phyloP scores from a whole-genome alignment of 2,329 filamentous ascomycete genomes.

The Penicillium fuscoglaucum region DNA sequence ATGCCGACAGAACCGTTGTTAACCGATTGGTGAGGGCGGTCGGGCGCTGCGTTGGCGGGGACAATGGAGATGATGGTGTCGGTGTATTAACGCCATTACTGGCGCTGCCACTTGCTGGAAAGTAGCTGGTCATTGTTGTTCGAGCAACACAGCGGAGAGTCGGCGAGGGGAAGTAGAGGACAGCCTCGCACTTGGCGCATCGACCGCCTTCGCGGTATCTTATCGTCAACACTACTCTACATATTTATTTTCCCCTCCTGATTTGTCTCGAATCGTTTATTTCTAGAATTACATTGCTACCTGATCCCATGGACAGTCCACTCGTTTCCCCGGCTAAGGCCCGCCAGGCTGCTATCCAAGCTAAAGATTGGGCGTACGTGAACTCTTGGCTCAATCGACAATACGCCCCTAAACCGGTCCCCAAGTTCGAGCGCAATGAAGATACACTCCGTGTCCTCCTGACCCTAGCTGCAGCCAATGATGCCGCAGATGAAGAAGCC shows the following conservation, averaged over 20 bases:
- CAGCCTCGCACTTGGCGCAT: slow-evolving; percentile 15
- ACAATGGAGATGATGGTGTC: slow-evolving; percentile 32
- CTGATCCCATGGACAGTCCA: slow-evolving; percentile 38
- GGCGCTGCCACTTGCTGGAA: slow-evolving; percentile 27
- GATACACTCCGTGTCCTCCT: slow-evolving; percentile 77
- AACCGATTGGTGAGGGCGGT: slow-evolving; percentile 79
- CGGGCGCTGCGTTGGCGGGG: slow-evolving; percentile 36
- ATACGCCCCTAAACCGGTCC: slow-evolving; percentile 63
- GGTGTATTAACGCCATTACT: slow-evolving; percentile 29
- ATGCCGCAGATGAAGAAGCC: slow-evolving; percentile 58
- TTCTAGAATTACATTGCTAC: slow-evolving; percentile 2
- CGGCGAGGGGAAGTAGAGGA: slow-evolving; percentile 25
- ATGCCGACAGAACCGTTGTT: slow-evolving; percentile 81
- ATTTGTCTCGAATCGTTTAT: background rate
- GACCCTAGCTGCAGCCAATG: slow-evolving; percentile 72
- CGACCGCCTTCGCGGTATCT: slow-evolving; percentile 27
- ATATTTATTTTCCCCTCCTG: background rate
- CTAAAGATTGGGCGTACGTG: slow-evolving; percentile 88
- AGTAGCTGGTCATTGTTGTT: slow-evolving; percentile 39
- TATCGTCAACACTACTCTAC: slow-evolving; percentile 17
- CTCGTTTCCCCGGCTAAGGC: slow-evolving; percentile 63
- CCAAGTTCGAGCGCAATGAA: slow-evolving; percentile 80
- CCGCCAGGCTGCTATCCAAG: slow-evolving; percentile 74
- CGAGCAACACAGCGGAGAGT: slow-evolving; percentile 9
- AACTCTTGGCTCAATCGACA: slow-evolving; percentile 78